phyloP scores from a whole-genome alignment of 805 yeast genomes.

The Candida chilensis region DNA sequence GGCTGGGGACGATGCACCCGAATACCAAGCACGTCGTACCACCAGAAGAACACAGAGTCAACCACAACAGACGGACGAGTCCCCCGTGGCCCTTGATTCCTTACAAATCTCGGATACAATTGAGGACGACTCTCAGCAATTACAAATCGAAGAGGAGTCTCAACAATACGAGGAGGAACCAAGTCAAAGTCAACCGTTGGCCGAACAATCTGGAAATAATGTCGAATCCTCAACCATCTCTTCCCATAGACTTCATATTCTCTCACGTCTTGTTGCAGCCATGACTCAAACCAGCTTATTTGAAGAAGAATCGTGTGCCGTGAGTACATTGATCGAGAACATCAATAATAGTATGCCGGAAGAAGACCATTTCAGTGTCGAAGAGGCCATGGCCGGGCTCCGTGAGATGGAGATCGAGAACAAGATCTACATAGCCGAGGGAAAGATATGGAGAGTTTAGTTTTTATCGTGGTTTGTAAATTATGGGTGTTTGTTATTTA shows the following conservation, averaged over 20 bases:
- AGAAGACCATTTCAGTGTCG: constrained; percentile 35
- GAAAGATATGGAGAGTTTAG: constrained; percentile 35
- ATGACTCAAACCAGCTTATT: constrained; percentile 33
- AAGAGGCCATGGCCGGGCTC: constrained; percentile 35
- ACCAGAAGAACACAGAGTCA: background rate
- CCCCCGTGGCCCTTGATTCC: background rate
- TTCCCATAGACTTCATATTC: constrained; percentile 34
- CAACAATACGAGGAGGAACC: constrained; percentile 15
- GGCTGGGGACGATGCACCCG: constrained; percentile 9
- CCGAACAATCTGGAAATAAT: constrained; percentile 6
- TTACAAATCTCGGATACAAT: constrained; percentile 1
- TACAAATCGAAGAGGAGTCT: constrained; percentile 17
- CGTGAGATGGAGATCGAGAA: constrained; percentile 31
- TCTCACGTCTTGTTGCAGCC: constrained; percentile 36
- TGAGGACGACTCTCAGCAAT: constrained; percentile 7
- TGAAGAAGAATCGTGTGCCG: constrained; percentile 31
- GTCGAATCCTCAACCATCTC: constrained; percentile 32
- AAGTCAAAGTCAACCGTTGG: constrained; percentile 7
- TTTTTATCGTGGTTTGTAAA: background rate
- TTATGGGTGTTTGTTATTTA: background rate
- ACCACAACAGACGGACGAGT: background rate
- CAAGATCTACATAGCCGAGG: constrained; percentile 38
- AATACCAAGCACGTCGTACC: constrained; percentile 1
- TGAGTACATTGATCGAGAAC: constrained; percentile 21
- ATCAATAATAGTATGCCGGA: constrained; percentile 34